Base-by-base conservation (phyloP, 2,329 filamentous ascomycete species). In the Neodidymelliopsis sp. region DNA sequence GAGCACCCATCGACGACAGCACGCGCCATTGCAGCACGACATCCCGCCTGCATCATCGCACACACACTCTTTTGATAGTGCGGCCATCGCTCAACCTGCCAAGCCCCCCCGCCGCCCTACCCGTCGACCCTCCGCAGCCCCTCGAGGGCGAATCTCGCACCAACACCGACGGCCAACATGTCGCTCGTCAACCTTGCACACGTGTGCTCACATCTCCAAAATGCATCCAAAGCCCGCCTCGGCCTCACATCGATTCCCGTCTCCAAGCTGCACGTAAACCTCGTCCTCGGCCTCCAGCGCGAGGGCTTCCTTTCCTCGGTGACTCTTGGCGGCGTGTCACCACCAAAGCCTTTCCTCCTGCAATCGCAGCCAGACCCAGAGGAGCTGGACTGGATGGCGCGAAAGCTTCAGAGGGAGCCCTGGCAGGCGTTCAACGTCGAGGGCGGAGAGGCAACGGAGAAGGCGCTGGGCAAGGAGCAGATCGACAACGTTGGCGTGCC, bases 181-280 rank as follows among this genome's bases (percentile, higher is more conserved):
- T 89, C 86, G 65, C 82, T 96, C 75, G 79, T 83, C 69, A 84
- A 87, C 74, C 82, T 96, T 57, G 82, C 85, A 64, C 79, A 93
- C 79, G 85, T 92, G 76, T 95, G 90, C 81, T 91, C 91, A 60
- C 91, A 96, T 78, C 81, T 97, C 48, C 90, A 94, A 74, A 97
- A 97, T 79, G 90, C 89, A 60, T 88, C 88, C 47, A 86, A 86
- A 66, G 90, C 89, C n/a, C 86, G 88, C 1, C 84, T 97, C 0
- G 89, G 88, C 60, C 80, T 96, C 39, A 96, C 92, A 23, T 95
- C 90, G 6, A 82, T 96, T 56, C 85, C 87, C 34, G 87, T 88
- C 77, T 87, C 84, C 38, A 92, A 92, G 60, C 84, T 91, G 70
- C 91, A 94, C 78, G 85, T 95, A 54, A 79, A 78, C 33, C 79